Percentiles rank a stretch among this genome's conserved stretches.
These are phyloP conservation scores for Boletus sp. DNA, from an alignment of 768 basidiomycete genomes.

Conservation along the genomic window DNA sequence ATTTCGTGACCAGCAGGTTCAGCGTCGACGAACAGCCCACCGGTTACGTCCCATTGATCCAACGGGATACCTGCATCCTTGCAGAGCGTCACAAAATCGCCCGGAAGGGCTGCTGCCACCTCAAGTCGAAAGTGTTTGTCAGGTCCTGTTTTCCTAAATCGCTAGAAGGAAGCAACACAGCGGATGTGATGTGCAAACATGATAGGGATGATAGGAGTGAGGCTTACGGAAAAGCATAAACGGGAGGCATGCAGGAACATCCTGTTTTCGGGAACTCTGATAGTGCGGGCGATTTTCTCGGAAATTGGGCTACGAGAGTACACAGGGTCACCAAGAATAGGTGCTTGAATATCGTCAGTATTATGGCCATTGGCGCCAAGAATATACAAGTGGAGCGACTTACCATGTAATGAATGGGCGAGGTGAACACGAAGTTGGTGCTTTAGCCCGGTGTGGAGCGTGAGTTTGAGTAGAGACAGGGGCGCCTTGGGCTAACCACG, in stretches of 20 bases:
- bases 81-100: constrained; percentile 53
- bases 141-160: constrained; percentile 42
- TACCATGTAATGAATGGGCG: constrained; percentile 49
- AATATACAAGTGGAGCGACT: constrained; percentile 9
- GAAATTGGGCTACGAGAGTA: constrained; percentile 42
- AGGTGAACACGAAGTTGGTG: constrained; percentile 71
- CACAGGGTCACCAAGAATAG: constrained; percentile 59
- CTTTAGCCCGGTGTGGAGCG: constrained; percentile 59
- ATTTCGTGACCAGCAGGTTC: constrained; percentile 34
- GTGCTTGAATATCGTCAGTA: constrained; percentile 41
- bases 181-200: background rate
- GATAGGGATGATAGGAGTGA: background rate
- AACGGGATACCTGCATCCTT: constrained; percentile 42
- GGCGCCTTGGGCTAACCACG: constrained; percentile 38
- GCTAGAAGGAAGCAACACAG: constrained; percentile 33
- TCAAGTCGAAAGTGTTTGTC: constrained; percentile 50
- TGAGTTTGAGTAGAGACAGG: constrained; percentile 54
- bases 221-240: constrained; percentile 52
- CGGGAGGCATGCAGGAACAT: constrained; percentile 61
- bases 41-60: constrained; percentile 33
- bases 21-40: constrained; percentile 48
- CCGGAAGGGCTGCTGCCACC: constrained; percentile 55
- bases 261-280: constrained; percentile 41
- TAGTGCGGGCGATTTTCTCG: constrained; percentile 26
- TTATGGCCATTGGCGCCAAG: background rate